phyloP scores from a whole-genome alignment of 805 yeast genomes.

The Candida insectalens region DNA sequence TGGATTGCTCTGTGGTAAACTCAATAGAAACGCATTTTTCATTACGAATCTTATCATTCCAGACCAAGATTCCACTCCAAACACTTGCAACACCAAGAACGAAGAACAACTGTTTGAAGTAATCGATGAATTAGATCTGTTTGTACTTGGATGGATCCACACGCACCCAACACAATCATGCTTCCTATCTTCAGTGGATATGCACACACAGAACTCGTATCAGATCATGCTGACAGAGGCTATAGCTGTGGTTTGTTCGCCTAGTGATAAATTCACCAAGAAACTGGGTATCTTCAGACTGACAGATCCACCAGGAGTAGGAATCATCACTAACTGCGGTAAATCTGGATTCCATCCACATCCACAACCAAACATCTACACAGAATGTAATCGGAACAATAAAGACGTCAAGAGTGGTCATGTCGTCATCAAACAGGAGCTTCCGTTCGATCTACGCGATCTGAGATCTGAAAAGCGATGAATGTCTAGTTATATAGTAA shows the following conservation, averaged over 20 bases:
- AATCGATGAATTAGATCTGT: conserved; percentile 44
- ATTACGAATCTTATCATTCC: conserved; percentile 55
- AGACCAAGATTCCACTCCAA: conserved; percentile 50
- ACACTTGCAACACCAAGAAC: conserved; percentile 52
- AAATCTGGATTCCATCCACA: conserved; percentile 54
- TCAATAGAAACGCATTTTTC: conserved; percentile 53
- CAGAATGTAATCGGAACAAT: conserved; percentile 28
- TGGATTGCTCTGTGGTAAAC: conserved; percentile 55
- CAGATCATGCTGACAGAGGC: conserved; percentile 66
- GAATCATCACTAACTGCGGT: conserved; percentile 41
- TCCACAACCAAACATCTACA: conserved; percentile 39
- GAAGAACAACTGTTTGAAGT: conserved; percentile 50
- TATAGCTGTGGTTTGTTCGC: conserved; percentile 59
- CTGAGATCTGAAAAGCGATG: conserved; percentile 24
- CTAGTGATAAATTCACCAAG: conserved; percentile 30
- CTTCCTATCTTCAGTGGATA: conserved; percentile 53
- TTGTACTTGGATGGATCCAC: conserved; percentile 68
- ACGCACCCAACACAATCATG: conserved; percentile 72
- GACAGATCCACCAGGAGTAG: conserved; percentile 59
- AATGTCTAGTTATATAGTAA: too few relatives aligned
- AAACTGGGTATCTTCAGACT: conserved; percentile 48
- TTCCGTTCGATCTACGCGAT: conserved; percentile 42
- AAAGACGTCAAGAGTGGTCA: conserved; percentile 32
- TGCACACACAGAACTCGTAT: conserved; percentile 60
- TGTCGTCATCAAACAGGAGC: conserved; percentile 32